Evolutionary conservation across 345 rosid species (phyloP), one percentile per base, ranked within the genome.

Genomic region (Gossypium arboreum): DNA sequence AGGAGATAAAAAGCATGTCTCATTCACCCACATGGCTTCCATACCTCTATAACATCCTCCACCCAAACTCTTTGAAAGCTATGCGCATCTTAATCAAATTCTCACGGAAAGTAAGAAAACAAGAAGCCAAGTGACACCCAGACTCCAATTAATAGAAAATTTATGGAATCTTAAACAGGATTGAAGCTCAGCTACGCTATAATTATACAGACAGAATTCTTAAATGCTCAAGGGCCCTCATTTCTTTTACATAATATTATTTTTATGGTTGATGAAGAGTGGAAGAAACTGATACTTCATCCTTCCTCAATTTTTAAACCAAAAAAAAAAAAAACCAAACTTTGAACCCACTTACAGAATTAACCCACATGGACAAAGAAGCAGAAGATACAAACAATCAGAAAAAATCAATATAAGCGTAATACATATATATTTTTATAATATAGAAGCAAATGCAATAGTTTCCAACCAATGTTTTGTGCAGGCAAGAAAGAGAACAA

Each of bases 1-100:
- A 79, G 83, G 75, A 67, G 71, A 75, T 20, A 77, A 72, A 80
- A 79, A 81, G 84, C 80, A 79, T 74, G 86, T 67, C 87, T 81
- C 83, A 81, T 80, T 81, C 85, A 79, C 80, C 84, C 91, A 89
- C 90, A 86, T 80, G 89, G 84, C 61, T 67, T 77, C 76, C 83
- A 74, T 78, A 65, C 76, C 82, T 81, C 84, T 78, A 68, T 74
- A 77, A 80, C 81, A 85, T 78, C 79, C 80, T 34, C 81, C 75
- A 81, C 88, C 88, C 86, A 64, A 78, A 84, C 84, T 70, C 56
- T 54, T 65, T 34, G 71, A 68, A 59, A 83, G 54, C 22, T 39
- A 71, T 73, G 76, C 63, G 61, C 61, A 8, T 2, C 45, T 58
- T 51, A 51, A 12, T 54, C 15, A 48, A 27, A 59, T 73, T 68